Conservation (phyloP, 2,329 filamentous ascomycete genomes). For the Cercospora berteroae region DNA sequence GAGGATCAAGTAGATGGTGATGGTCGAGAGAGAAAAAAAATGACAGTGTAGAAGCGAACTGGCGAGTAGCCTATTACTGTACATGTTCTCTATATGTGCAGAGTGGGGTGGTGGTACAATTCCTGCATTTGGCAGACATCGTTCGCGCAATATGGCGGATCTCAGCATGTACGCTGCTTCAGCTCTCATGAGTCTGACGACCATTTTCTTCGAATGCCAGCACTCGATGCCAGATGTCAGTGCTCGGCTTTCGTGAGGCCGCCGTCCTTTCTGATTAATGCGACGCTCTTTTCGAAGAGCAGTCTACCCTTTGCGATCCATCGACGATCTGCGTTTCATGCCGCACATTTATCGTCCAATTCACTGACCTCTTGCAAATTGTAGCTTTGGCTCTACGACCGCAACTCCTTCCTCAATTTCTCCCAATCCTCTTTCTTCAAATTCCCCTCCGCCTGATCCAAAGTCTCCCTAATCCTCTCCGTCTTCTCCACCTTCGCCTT, state of each 20-base stretch:
- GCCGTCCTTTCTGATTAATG: too few species aligned
- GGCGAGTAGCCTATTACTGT: background rate
- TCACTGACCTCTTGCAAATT: too few species aligned
- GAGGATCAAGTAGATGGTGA: constrained; percentile 35
- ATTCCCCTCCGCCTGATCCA: background rate
- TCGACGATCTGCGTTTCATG: too few species aligned
- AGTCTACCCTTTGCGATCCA: too few species aligned
- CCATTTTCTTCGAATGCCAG: background rate
- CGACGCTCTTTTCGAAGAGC: too few species aligned
- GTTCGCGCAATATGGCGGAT: background rate
- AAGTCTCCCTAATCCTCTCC: background rate
- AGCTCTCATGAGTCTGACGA: too few species aligned
- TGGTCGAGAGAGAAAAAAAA: background rate
- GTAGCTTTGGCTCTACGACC: too few species aligned
- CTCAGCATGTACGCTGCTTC: background rate
- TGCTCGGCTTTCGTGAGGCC: too few species aligned
- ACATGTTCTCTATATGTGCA: background rate
- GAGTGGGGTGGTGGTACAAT: background rate
- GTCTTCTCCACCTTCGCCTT: background rate
- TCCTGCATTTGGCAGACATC: background rate
- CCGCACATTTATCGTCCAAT: too few species aligned
- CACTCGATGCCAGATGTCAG: background rate
- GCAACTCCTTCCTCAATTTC: background rate
- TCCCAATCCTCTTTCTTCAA: background rate
- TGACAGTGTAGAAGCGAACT: too few species aligned